Evolutionary conservation across 768 basidiomycete genomes (phyloP).

Genomic region (Phylloporus rhodoxanthus): DNA sequence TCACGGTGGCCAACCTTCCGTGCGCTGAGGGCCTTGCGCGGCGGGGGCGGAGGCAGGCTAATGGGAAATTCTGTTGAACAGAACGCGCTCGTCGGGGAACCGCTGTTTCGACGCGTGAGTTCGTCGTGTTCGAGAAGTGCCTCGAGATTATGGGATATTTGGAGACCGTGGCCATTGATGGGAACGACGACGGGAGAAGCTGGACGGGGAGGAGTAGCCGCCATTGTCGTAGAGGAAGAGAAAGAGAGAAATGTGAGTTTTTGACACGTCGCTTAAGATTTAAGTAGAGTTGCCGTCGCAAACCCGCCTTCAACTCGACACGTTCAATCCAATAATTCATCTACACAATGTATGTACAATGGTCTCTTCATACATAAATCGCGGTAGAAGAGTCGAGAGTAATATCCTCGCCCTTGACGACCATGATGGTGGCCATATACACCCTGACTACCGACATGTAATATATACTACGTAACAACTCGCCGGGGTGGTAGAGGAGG

Average conservation of each 20-base stretch:
- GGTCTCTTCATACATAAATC: no score
- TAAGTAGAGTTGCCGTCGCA: no score
- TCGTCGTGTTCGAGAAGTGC: slow-evolving; percentile 57
- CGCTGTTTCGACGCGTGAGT: slow-evolving; percentile 32
- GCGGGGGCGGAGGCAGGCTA: slow-evolving; percentile 33
- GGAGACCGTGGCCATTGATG: slow-evolving; percentile 27
- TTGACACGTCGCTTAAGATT: slow-evolving; percentile 14
- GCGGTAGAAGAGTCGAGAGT: no score
- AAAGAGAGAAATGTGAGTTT: not conserved
- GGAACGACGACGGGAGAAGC: slow-evolving; percentile 13
- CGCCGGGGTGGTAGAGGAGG: slow-evolving; percentile 36
- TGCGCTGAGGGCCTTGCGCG: slow-evolving; percentile 14
- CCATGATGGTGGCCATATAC: not conserved
- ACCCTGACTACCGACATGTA: no score
- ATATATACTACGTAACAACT: not conserved
- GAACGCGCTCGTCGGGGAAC: slow-evolving; percentile 18
- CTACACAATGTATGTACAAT: no score
- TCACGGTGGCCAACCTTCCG: slow-evolving; percentile 8
- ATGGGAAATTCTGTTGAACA: slow-evolving; percentile 15
- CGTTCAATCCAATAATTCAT: no score
- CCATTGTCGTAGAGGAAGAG: slow-evolving; percentile 8
- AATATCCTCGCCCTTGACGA: not conserved
- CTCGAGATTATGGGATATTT: slow-evolving; percentile 56
- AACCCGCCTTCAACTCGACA: no score
- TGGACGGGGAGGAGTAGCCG: slow-evolving; percentile 19